Base-by-base conservation (phyloP, 1,284 basidiomycete species). In the Bondarzewia mesenterica region DNA sequence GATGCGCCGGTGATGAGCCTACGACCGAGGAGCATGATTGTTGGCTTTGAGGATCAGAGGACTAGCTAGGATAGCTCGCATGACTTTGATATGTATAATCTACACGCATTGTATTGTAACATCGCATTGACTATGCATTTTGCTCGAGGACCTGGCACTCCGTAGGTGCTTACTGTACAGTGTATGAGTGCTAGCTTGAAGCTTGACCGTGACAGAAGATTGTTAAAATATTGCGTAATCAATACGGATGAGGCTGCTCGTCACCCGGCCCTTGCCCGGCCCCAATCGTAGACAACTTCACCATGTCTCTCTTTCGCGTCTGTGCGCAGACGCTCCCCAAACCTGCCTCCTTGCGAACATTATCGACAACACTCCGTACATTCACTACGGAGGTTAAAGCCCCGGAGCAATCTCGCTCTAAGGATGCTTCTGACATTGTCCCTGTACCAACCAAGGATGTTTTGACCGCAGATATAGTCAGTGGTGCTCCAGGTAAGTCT, bases 401-500 rank as follows among this genome's bases (percentile, higher is more conserved):
- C 29, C 51, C 61, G 12, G 50, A 57, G 53, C 52, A 59, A 55
- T 26, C 61, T 39, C 44, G 60, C 54, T 18, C 47, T 44, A 63
- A 65, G 45, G 61, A 63, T 50, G 55, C 47, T 41, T 70, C 51
- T 61, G 76, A 63, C 36, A 60, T 69, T 32, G 58, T 62, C 20
- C 58, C 63, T 42, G 53, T 63, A 21, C 68, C 65, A 27, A 58
- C 59, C 37, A 62, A 65, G 51, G 85, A 86, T 62, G 72, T 88
- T 52, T 62, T 85, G 53, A 77, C 82, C 40, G 88, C 88, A 44
- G 86, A 89, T 60, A 72, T 78, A 15, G 78, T 87, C 56, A 89
- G 85, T 56, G 88, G 88, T 58, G 87, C 86, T 54, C 88, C 88
- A 50, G 61, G 88, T 89, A 61, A 54, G 78, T 66, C 16, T 26